These are phyloP conservation scores for Ganoderma multipileum DNA, from an alignment of 1,284 basidiomycete genomes.

Conservation along the genomic window DNA sequence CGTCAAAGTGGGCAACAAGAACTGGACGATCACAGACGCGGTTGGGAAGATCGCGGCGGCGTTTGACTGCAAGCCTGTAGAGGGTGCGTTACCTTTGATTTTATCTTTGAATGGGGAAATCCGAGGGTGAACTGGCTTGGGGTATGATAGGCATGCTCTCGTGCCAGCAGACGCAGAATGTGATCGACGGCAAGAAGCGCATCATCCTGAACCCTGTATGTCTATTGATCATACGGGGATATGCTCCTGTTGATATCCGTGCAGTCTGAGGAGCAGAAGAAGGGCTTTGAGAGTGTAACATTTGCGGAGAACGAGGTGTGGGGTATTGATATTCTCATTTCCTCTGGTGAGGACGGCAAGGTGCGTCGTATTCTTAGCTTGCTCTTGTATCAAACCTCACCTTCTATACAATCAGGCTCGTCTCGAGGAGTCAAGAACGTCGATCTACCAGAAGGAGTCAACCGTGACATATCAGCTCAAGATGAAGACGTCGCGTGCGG, in stretches of 20 bases:
- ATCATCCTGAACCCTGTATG: conserved; percentile 85
- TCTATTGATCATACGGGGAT: not conserved
- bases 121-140: not conserved
- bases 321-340: conserved; percentile 92
- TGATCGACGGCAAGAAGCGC: conserved; percentile 97
- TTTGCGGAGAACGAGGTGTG: conserved; percentile 97
- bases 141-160: conserved; percentile 78
- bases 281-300: conserved; percentile 83
- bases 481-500: conserved; percentile 94
- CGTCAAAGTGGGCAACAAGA: conserved; percentile 91
- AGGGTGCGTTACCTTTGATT: conserved; percentile 63
- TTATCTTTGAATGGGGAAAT: not conserved
- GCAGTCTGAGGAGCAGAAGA: conserved; percentile 74
- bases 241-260: conserved; percentile 8
- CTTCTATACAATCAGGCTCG: conserved; percentile 64
- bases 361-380: conserved; percentile 44
- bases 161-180: conserved; percentile 91
- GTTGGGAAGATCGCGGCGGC: conserved; percentile 77
- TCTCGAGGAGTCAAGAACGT: conserved; percentile 87
- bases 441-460: conserved; percentile 92
- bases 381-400: not conserved
- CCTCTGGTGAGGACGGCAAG: conserved; percentile 91
- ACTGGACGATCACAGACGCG: conserved; percentile 93
- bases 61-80: conserved; percentile 89
- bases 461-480: conserved; percentile 94